These are phyloP conservation scores for Tylopilus subfusipes DNA, from an alignment of 768 basidiomycete genomes.

Conservation along the genomic window DNA sequence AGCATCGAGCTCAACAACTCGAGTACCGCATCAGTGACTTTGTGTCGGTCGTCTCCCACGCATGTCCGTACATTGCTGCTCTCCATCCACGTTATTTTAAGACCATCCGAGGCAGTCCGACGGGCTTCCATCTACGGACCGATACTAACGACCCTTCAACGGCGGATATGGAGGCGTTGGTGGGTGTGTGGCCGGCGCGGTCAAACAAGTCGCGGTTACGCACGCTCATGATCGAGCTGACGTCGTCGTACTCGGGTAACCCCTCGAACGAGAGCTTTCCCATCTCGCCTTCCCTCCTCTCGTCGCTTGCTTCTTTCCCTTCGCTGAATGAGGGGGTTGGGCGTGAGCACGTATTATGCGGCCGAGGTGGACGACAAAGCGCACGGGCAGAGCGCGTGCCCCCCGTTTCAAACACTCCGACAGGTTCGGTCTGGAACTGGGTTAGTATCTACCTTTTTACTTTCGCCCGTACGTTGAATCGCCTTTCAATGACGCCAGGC, in stretches of 20 bases:
- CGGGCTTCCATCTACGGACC: too few species aligned
- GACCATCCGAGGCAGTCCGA: too few species aligned
- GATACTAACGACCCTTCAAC: constrained; percentile 25
- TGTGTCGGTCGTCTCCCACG: constrained; percentile 20
- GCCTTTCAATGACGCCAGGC: too few species aligned
- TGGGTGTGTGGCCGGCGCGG: constrained; percentile 8
- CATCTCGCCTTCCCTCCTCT: constrained; percentile 14
- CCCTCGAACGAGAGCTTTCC: constrained; percentile 22
- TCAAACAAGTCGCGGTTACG: constrained; percentile 11
- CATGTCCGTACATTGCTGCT: constrained; percentile 21
- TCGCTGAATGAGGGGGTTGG: constrained; percentile 15
- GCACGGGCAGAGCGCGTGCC: too few species aligned
- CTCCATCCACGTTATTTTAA: constrained; percentile 21
- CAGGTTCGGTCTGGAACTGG: too few species aligned
- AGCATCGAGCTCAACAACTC: too few species aligned
- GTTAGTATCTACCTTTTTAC: too few species aligned
- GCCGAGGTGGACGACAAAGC: constrained; percentile 19
- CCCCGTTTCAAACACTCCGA: too few species aligned
- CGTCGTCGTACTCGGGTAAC: constrained; percentile 27
- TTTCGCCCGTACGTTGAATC: too few species aligned
- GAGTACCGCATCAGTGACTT: too few species aligned
- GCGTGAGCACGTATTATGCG: constrained; percentile 19
- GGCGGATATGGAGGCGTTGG: constrained; percentile 13
- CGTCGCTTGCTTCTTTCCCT: constrained; percentile 14
- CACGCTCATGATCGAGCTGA: constrained; percentile 21